These are phyloP conservation scores for Phyllosticta citrichinensis DNA, from an alignment of 2,329 filamentous ascomycete species.

Conservation along the genomic window DNA sequence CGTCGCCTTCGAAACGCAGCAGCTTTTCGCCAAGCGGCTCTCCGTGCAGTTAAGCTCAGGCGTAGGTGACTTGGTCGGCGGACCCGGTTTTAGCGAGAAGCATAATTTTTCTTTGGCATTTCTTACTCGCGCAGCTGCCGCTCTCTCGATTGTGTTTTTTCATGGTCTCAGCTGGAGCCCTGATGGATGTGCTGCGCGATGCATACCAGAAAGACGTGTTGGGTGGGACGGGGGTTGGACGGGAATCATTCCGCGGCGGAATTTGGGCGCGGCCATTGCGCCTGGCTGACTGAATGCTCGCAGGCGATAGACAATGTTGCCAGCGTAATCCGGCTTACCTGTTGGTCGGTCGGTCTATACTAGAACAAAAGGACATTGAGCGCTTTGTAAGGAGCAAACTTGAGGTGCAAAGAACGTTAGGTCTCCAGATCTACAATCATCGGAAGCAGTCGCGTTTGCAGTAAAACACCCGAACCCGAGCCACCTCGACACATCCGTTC, in stretches of 20 bases:
- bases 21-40: background rate
- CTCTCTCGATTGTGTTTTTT: background rate
- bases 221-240: background rate
- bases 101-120: background rate
- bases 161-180: background rate
- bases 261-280: background rate
- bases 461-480: background rate
- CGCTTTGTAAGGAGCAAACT: background rate
- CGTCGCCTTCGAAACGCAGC: background rate
- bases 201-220: background rate
- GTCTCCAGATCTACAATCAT: background rate
- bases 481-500: background rate
- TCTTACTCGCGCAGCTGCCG: background rate
- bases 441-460: background rate
- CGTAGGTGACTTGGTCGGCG: background rate
- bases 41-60: background rate
- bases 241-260: background rate
- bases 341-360: background rate
- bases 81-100: background rate
- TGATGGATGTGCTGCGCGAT: no score
- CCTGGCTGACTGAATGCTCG: background rate
- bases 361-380: background rate
- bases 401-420: background rate
- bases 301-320: background rate
- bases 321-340: background rate